Evolutionary conservation across 768 basidiomycete species (phyloP).

Genomic region (Naganishia kalamii): DNA sequence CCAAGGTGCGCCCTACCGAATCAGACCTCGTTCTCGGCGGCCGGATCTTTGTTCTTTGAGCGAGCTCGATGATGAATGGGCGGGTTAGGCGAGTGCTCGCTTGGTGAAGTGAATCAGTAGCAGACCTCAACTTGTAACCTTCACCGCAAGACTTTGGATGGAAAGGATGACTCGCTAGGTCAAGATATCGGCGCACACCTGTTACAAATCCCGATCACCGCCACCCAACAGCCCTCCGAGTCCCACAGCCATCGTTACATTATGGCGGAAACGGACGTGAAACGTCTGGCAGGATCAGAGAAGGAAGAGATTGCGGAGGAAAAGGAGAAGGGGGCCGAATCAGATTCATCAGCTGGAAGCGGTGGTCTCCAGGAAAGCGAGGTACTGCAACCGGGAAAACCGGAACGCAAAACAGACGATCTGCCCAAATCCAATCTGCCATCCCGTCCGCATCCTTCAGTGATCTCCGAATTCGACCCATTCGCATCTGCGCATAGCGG

Average conservation of each 20-base stretch:
- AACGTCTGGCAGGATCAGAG: not conserved
- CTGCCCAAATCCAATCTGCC: not conserved
- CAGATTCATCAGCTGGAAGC: no score
- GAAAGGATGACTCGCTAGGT: no score
- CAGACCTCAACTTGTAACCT: no score
- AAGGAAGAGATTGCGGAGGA: not conserved
- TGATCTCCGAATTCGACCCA: conserved; percentile 25
- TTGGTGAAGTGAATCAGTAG: not conserved
- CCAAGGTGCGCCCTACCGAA: not conserved
- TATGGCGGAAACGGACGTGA: not conserved
- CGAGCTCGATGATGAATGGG: not conserved
- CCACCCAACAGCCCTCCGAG: no score
- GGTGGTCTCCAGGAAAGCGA: no score
- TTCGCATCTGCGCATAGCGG: conserved; percentile 11
- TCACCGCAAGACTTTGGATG: no score
- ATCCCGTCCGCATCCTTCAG: not conserved
- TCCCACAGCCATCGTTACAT: not conserved
- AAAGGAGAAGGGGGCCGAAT: no score
- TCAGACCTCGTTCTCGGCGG: not conserved
- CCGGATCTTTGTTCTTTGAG: not conserved
- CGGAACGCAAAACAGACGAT: not conserved
- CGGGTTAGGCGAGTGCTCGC: not conserved
- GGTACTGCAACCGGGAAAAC: no score
- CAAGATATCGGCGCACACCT: no score
- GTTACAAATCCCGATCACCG: no score